These are phyloP conservation scores for Yamadazyma sp. DNA, from an alignment of 805 yeast genomes.

Conservation along the genomic window DNA sequence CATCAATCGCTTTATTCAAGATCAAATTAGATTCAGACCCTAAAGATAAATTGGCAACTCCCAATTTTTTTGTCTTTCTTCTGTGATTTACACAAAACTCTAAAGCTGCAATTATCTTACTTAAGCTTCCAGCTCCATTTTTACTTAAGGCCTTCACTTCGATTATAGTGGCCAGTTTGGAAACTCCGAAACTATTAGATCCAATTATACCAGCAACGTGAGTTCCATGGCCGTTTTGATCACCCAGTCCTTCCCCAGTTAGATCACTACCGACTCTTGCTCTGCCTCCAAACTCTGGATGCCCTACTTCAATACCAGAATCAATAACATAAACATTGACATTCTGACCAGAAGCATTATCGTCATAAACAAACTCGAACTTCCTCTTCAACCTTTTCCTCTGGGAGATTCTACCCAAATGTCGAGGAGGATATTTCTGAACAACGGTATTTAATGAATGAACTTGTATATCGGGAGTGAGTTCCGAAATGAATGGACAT, in stretches of 20 bases:
- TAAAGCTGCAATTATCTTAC: slow-evolving; percentile 62
- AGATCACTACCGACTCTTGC: slow-evolving; percentile 60
- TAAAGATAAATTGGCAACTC: slow-evolving; percentile 76
- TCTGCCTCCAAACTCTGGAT: slow-evolving; percentile 64
- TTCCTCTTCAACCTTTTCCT: slow-evolving; percentile 22
- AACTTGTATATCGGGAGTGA: slow-evolving; percentile 64
- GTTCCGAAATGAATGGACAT: slow-evolving; percentile 64
- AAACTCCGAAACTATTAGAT: slow-evolving; percentile 49
- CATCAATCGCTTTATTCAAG: slow-evolving; percentile 71
- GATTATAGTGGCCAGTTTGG: slow-evolving; percentile 53
- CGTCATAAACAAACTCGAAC: slow-evolving; percentile 48
- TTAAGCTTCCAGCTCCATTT: slow-evolving; percentile 67
- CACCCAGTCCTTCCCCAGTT: slow-evolving; percentile 57
- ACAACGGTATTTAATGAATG: slow-evolving; percentile 49
- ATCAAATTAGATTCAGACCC: slow-evolving; percentile 70
- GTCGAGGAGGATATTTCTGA: slow-evolving; percentile 56
- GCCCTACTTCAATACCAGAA: slow-evolving; percentile 66
- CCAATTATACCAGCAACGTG: slow-evolving; percentile 56
- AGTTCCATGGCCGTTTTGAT: slow-evolving; percentile 55
- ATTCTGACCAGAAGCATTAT: slow-evolving; percentile 47
- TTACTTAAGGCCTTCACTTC: slow-evolving; percentile 74
- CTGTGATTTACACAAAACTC: slow-evolving; percentile 67
- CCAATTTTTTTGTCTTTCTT: slow-evolving; percentile 26
- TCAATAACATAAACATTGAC: slow-evolving; percentile 80
- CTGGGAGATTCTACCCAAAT: slow-evolving; percentile 63